These are phyloP conservation scores for Didymella keratinophila DNA, from an alignment of 2,329 filamentous ascomycete species.

Conservation along the genomic window DNA sequence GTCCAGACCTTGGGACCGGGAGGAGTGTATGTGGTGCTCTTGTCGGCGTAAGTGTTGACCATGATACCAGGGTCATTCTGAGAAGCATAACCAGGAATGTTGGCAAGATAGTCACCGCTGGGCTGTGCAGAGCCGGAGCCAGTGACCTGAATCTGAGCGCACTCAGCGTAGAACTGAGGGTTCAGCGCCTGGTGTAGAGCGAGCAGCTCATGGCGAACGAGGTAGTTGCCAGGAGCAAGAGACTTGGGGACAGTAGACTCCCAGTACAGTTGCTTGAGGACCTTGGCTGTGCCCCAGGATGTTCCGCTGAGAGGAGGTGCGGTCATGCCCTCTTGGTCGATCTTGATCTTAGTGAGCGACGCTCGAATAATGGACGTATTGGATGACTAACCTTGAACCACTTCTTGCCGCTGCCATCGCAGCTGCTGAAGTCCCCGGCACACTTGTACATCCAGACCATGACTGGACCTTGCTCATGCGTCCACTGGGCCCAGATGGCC, in stretches of 20 bases:
- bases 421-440: constrained; percentile 56
- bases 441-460: constrained; percentile 65
- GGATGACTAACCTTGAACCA: constrained; percentile 64
- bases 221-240: constrained; percentile 37
- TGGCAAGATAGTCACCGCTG: constrained; percentile 52
- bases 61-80: constrained; percentile 60
- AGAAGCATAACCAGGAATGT: constrained; percentile 54
- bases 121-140: constrained; percentile 59
- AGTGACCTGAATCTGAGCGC: constrained; percentile 63
- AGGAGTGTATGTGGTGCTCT: constrained; percentile 10
- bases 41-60: constrained; percentile 53
- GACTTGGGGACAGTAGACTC: constrained; percentile 60
- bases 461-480: constrained; percentile 65
- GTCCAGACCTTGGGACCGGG: constrained; percentile 17
- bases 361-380: not conserved
- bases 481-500: constrained; percentile 66
- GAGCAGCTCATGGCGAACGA: constrained; percentile 62
- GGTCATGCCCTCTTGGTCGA: constrained; percentile 62
- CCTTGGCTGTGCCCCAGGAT: constrained; percentile 60
- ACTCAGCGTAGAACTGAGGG: constrained; percentile 64
- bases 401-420: constrained; percentile 60
- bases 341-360: constrained; percentile 23
- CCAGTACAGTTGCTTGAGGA: constrained; percentile 60
- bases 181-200: constrained; percentile 62
- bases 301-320: constrained; percentile 56